These are phyloP conservation scores for Fusarium sp. DNA, from an alignment of 2,329 filamentous ascomycete species.

Conservation along the genomic window DNA sequence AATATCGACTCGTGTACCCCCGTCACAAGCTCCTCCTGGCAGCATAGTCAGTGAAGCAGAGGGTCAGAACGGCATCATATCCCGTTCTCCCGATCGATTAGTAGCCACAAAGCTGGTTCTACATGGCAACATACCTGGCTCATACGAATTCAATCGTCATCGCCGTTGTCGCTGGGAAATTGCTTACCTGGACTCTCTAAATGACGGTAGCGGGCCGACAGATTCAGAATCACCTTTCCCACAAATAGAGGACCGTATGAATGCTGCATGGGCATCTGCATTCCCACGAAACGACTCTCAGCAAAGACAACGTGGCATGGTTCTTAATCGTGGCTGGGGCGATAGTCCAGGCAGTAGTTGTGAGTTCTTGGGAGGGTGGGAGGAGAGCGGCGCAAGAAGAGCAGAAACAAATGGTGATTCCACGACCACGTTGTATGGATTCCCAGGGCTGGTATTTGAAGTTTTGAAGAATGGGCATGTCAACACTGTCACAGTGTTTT, in stretches of 20 bases:
- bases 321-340: slow-evolving; percentile 89
- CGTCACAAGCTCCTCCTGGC: slow-evolving; percentile 69
- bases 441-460: slow-evolving; percentile 94
- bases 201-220: slow-evolving; percentile 57
- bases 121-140: slow-evolving; percentile 94
- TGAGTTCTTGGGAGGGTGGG: slow-evolving; percentile 86
- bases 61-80: slow-evolving; percentile 49
- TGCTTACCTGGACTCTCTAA: slow-evolving; percentile 61
- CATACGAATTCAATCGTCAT: slow-evolving; percentile 96
- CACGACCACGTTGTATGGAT: slow-evolving; percentile 88
- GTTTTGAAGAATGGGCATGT: slow-evolving; percentile 92
- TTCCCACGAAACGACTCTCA: slow-evolving; percentile 66
- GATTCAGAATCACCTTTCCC: slow-evolving; percentile 82
- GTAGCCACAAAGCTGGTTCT: slow-evolving; percentile 93
- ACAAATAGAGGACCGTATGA: slow-evolving; percentile 75
- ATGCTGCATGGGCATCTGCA: slow-evolving; percentile 74
- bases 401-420: slow-evolving; percentile 66
- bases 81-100: slow-evolving; percentile 68
- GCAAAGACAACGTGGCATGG: slow-evolving; percentile 76
- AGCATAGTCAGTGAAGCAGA: slow-evolving; percentile 33
- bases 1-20: slow-evolving; percentile 77
- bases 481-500: slow-evolving; percentile 90
- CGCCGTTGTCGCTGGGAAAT: slow-evolving; percentile 90
- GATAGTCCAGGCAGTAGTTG: slow-evolving; percentile 91
- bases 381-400: slow-evolving; percentile 72